A percentile compares a stretch with the other conserved stretches of the same genome.
Conservation (phyloP, 2,329 filamentous ascomycete genomes). For the Aplosporella prunicola region DNA sequence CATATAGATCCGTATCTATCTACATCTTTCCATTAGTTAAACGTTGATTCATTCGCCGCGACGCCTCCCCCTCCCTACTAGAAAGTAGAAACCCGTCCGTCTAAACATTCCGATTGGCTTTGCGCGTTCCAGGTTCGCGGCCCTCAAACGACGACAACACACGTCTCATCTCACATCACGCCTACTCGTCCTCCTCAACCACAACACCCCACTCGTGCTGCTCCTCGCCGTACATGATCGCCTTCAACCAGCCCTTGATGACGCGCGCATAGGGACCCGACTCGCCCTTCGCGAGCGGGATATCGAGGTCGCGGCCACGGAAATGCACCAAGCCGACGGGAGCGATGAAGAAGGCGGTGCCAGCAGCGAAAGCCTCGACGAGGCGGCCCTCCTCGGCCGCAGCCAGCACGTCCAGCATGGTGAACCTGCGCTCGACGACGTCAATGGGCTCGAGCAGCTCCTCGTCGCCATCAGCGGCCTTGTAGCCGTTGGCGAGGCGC, state of each 20-base stretch:
- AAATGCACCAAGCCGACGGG: conserved; percentile 38
- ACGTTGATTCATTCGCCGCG: too few species aligned
- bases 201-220: conserved; percentile 39
- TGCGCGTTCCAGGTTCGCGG: too few species aligned
- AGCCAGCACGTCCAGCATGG: conserved; percentile 65
- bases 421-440: conserved; percentile 74
- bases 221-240: conserved; percentile 42
- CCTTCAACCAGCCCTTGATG: conserved; percentile 38
- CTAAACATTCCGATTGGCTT: too few species aligned
- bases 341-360: conserved; percentile 58
- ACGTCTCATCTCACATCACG: too few species aligned
- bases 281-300: conserved; percentile 33
- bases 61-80: too few species aligned
- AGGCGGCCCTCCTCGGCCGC: conserved; percentile 66
- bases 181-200: conserved; percentile 34
- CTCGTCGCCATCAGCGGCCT: conserved; percentile 13
- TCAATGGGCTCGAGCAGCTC: conserved; percentile 41
- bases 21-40: too few species aligned
- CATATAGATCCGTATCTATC: too few species aligned
- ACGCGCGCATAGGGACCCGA: conserved; percentile 33
- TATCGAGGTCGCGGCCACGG: conserved; percentile 33
- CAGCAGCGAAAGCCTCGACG: conserved; percentile 76
- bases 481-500: conserved; percentile 39
- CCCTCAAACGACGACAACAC: too few species aligned
- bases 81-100: too few species aligned